Conservation (phyloP, 345 rosid species). For the Corchorus olitorius region DNA sequence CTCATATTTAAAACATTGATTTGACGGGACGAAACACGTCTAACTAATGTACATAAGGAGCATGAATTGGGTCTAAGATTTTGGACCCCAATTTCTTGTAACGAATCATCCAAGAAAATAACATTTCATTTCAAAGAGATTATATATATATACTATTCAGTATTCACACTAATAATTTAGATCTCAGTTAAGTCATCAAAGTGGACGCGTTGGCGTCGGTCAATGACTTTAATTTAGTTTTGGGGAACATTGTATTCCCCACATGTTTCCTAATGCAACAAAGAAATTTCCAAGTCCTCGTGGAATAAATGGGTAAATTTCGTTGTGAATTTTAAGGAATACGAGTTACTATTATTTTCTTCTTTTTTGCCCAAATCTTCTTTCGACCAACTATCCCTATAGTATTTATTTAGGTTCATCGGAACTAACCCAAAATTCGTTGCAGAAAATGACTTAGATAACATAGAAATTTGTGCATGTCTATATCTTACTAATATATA, state of each 20-base stretch:
- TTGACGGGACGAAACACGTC: conserved; percentile 19
- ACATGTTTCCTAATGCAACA: background rate
- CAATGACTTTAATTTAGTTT: background rate
- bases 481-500: background rate
- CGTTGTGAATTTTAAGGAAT: background rate
- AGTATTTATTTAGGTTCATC: background rate
- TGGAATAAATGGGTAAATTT: background rate
- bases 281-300: background rate
- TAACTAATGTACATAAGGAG: no score
- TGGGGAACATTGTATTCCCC: background rate
- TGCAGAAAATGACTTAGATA: background rate
- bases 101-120: conserved; percentile 4
- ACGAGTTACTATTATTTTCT: background rate
- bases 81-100: background rate
- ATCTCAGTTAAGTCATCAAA: background rate
- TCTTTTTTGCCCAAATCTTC: background rate
- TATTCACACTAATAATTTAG: no score
- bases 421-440: background rate
- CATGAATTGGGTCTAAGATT: background rate
- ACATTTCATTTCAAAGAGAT: background rate
- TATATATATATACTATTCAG: no score
- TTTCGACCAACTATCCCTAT: background rate
- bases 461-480: background rate
- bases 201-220: conserved; percentile 9
- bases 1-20: conserved; percentile 24